phyloP scores from a whole-genome alignment of 192 early-diverging fungal species.

The Spizellomyces punctatus region DNA sequence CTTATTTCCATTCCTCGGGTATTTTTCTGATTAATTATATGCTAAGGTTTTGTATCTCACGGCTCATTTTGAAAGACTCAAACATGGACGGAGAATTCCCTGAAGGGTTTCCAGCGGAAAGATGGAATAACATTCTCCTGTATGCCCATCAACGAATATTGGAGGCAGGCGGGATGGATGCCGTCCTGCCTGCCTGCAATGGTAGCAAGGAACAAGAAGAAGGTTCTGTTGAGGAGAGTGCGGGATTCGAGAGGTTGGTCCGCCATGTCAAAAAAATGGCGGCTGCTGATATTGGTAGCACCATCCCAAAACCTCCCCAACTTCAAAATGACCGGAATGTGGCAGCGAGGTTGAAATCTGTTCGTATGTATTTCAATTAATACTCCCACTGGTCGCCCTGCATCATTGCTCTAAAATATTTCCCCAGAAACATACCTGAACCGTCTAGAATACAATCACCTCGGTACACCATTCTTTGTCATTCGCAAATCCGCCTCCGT shows the following conservation, averaged over 20 bases:
- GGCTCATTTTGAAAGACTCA: too few relatives aligned
- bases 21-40: too few relatives aligned
- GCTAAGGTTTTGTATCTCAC: too few relatives aligned
- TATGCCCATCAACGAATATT: slow-evolving; percentile 1
- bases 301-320: too few relatives aligned
- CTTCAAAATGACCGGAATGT: too few relatives aligned
- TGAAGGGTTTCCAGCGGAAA: background rate
- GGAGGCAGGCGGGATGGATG: background rate
- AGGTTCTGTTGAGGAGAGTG: too few relatives aligned
- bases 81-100: background rate
- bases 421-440: slow-evolving; percentile 29
- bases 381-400: background rate
- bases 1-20: too few relatives aligned
- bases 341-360: background rate
- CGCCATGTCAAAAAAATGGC: too few relatives aligned
- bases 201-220: too few relatives aligned
- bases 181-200: background rate
- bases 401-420: background rate
- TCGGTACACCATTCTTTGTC: slow-evolving; percentile 40
- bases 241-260: too few relatives aligned
- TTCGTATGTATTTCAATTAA: background rate
- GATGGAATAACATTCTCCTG: background rate
- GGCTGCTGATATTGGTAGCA: too few relatives aligned
- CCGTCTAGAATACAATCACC: slow-evolving; percentile 31
- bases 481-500: slow-evolving; percentile 34